phyloP scores from a whole-genome alignment of 2,329 filamentous ascomycete species.

The Colletotrichum tanaceti region DNA sequence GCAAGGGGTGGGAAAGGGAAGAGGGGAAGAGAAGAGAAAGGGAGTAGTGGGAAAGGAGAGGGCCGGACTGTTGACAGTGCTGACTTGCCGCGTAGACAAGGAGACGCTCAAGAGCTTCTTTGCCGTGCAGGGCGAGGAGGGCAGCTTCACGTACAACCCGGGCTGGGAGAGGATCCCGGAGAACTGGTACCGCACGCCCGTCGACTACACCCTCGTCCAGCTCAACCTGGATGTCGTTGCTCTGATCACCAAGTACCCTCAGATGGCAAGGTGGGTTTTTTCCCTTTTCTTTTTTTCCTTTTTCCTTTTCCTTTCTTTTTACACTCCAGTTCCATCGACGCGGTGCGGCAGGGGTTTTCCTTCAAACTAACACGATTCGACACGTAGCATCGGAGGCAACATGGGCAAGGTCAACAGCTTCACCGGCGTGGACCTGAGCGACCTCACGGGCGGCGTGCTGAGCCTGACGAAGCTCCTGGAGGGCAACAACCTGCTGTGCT shows the following conservation, averaged over 20 bases:
- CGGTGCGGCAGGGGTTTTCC: no score
- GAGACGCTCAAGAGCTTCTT: conserved; percentile 59
- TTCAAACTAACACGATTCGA: neutral
- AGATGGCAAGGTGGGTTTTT: conserved; percentile 46
- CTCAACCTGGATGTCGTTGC: conserved; percentile 54
- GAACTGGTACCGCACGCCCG: conserved; percentile 60
- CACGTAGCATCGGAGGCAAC: conserved; percentile 61
- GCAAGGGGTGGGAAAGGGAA: no score
- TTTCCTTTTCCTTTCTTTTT: no score
- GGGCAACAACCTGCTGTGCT: conserved; percentile 61
- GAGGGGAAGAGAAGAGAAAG: no score
- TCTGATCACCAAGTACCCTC: conserved; percentile 54
- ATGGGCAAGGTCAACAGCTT: conserved; percentile 63
- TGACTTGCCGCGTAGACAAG: conserved; percentile 43
- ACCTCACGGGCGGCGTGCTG: conserved; percentile 58
- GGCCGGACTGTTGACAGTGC: neutral
- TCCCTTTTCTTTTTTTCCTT: no score
- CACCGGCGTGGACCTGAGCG: conserved; percentile 55
- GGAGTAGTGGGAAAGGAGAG: no score
- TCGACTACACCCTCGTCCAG: conserved; percentile 60
- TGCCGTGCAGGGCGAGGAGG: conserved; percentile 55
- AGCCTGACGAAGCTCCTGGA: conserved; percentile 55
- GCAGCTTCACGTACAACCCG: conserved; percentile 55
- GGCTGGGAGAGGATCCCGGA: conserved; percentile 64
- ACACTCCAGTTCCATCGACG: no score